phyloP scores from a whole-genome alignment of 2,329 filamentous ascomycete genomes.

The Scorias spongiosa region DNA sequence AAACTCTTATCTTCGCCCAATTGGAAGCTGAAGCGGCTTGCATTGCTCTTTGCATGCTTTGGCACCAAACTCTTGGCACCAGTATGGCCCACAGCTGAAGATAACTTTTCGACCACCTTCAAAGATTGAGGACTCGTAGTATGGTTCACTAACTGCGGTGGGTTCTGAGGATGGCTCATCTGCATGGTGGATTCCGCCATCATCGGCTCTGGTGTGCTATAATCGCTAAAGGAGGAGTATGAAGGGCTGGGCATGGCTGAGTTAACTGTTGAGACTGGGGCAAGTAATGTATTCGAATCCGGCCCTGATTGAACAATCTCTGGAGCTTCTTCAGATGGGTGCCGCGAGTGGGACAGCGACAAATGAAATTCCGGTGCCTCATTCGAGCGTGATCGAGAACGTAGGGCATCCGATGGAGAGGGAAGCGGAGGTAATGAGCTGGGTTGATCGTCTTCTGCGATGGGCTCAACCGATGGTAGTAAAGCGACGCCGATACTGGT shows the following conservation, averaged over 20 bases:
- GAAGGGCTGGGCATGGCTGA: neutral
- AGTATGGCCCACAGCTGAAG: slow-evolving; percentile 16
- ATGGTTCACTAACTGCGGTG: neutral
- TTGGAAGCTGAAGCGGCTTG: slow-evolving; percentile 69
- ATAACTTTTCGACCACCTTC: slow-evolving; percentile 16
- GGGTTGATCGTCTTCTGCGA: neutral
- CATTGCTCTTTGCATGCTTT: slow-evolving; percentile 44
- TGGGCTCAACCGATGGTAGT: neutral
- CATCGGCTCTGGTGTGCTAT: neutral
- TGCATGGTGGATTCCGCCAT: neutral
- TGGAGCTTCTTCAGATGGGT: neutral
- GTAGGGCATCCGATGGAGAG: neutral
- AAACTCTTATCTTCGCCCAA: slow-evolving; percentile 54
- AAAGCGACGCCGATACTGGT: neutral
- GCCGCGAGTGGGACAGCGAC: neutral
- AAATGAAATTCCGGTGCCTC: neutral
- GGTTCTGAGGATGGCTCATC: neutral
- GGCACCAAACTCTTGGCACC: slow-evolving; percentile 15
- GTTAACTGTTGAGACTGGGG: neutral
- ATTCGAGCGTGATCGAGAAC: neutral
- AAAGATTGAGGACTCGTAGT: slow-evolving; percentile 1
- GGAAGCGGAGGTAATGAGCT: neutral
- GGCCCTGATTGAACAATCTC: neutral
- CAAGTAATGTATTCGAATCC: neutral
- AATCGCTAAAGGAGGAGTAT: neutral